Evolutionary conservation across 2,329 filamentous ascomycete species (phyloP).

Genomic region (Emmonsiellopsis sp.): DNA sequence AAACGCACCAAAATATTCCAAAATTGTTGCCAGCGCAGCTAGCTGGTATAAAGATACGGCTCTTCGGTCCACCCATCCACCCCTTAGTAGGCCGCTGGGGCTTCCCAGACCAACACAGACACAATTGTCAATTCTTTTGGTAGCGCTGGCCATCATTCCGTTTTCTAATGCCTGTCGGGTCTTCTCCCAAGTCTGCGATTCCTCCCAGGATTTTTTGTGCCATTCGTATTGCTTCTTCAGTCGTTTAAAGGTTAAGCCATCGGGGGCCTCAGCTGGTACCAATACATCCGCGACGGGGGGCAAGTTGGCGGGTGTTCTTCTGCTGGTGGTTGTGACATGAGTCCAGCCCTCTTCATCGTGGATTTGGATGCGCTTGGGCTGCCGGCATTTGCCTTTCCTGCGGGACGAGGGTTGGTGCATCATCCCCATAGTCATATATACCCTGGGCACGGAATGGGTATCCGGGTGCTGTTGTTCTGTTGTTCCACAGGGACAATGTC

Average conservation of each 20-base stretch:
- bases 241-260: conserved; percentile 21
- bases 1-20: conserved; percentile 19
- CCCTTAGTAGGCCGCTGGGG: conserved; percentile 32
- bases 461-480: not conserved
- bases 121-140: conserved; percentile 18
- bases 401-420: not conserved
- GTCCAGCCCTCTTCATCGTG: conserved; percentile 36
- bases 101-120: conserved; percentile 35
- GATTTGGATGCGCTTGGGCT: conserved; percentile 28
- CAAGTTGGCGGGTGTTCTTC: conserved; percentile 6
- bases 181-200: conserved; percentile 20
- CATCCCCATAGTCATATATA: not conserved
- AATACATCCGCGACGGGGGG: conserved; percentile 12
- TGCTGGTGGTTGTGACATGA: conserved; percentile 27
- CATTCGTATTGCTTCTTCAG: conserved; percentile 23
- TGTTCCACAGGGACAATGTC: not conserved
- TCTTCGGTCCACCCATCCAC: conserved; percentile 34
- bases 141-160: not conserved
- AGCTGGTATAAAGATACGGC: conserved; percentile 34
- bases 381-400: conserved; percentile 3
- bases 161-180: conserved; percentile 11
- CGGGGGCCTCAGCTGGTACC: conserved; percentile 29
- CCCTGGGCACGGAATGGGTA: not conserved
- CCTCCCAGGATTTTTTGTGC: conserved; percentile 22
- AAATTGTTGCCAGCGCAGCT: conserved; percentile 26